These are phyloP conservation scores for Mortierella sp. DNA, from an alignment of 371 early-diverging fungal genomes.

Conservation along the genomic window DNA sequence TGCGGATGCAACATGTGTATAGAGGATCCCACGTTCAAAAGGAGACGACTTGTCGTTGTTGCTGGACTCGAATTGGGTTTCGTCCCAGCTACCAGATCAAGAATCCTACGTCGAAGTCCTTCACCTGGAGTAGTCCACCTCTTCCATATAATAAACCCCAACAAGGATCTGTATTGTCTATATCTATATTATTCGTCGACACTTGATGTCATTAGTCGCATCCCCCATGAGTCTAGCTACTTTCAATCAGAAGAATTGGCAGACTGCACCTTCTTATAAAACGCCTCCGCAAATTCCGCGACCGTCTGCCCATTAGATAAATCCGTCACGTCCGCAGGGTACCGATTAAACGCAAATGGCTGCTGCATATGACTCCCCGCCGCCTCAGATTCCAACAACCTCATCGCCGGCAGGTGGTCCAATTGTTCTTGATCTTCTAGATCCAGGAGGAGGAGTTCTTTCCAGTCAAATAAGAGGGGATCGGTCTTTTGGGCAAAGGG, in stretches of 20 bases:
- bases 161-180: too few relatives aligned
- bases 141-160: not conserved
- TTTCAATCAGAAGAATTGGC: slow-evolving; percentile 12
- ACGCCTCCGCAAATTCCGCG: slow-evolving; percentile 80
- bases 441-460: slow-evolving; percentile 69
- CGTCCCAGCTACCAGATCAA: slow-evolving; percentile 63
- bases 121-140: slow-evolving; percentile 3
- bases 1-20: not conserved
- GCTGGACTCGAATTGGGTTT: slow-evolving; percentile 84
- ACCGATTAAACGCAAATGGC: slow-evolving; percentile 73
- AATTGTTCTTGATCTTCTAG: not conserved
- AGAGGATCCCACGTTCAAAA: slow-evolving; percentile 62
- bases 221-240: not conserved
- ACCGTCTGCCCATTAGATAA: slow-evolving; percentile 80
- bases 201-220: not conserved
- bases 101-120: slow-evolving; percentile 27
- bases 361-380: slow-evolving; percentile 62
- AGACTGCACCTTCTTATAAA: slow-evolving; percentile 63
- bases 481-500: slow-evolving; percentile 87
- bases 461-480: slow-evolving; percentile 84
- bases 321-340: slow-evolving; percentile 84
- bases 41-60: slow-evolving; percentile 76
- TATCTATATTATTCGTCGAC: not conserved
- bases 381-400: slow-evolving; percentile 64
- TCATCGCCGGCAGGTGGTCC: slow-evolving; percentile 49